These are phyloP conservation scores for Gaeumannomyces tritici DNA, from an alignment of 2,329 filamentous ascomycete genomes.

Conservation along the genomic window DNA sequence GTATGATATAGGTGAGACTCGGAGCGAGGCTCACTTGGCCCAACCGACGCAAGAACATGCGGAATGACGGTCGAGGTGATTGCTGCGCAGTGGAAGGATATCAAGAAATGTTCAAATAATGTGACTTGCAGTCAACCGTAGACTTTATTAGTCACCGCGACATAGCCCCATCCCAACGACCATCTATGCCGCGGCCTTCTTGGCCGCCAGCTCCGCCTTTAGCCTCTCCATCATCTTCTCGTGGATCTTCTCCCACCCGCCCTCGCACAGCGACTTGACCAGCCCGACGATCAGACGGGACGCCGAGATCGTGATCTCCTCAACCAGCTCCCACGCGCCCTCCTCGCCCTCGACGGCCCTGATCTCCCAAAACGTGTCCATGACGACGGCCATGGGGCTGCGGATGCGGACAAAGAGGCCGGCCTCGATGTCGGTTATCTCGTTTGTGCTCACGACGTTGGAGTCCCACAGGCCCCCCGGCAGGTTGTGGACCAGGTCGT, in stretches of 20 bases:
- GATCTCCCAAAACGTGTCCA: slow-evolving; percentile 43
- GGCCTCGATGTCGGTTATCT: slow-evolving; percentile 38
- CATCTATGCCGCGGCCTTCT: not conserved
- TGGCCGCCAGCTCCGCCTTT: slow-evolving; percentile 15
- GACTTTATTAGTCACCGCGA: no score
- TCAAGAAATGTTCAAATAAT: no score
- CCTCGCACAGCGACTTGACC: slow-evolving; percentile 41
- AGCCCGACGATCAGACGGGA: slow-evolving; percentile 37
- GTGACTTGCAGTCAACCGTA: no score
- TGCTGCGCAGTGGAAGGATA: no score
- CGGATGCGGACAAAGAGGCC: slow-evolving; percentile 42
- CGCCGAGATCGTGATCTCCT: slow-evolving; percentile 40
- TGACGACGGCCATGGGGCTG: slow-evolving; percentile 38
- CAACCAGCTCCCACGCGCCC: slow-evolving; percentile 23
- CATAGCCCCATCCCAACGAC: not conserved
- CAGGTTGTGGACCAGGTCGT: slow-evolving; percentile 39
- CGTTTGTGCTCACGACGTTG: slow-evolving; percentile 42
- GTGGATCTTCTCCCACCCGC: slow-evolving; percentile 40
- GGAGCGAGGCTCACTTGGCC: no score
- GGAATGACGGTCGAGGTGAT: no score
- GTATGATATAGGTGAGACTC: no score
- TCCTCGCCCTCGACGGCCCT: slow-evolving; percentile 13
- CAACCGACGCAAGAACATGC: no score
- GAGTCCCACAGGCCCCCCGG: slow-evolving; percentile 47
- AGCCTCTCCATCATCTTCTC: slow-evolving; percentile 33